Conservation (phyloP, 2,329 filamentous ascomycete species). For the Curvularia hawaiiensis region DNA sequence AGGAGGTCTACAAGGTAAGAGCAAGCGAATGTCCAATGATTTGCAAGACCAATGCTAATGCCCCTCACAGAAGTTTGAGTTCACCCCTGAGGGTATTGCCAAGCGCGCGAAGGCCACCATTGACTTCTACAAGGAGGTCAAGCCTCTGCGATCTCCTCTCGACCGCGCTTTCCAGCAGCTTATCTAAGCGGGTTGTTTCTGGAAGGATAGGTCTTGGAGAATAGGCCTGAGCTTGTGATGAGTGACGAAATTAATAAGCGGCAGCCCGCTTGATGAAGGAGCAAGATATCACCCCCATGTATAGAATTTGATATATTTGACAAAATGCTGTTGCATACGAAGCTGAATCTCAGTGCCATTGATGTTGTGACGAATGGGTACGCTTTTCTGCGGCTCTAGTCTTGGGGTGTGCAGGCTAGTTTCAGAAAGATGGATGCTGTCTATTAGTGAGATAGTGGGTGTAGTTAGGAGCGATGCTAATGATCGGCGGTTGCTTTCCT, state of each 20-base stretch:
- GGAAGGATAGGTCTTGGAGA: constrained; percentile 1
- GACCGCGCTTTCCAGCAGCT: constrained; percentile 98
- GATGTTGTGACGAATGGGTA: not conserved
- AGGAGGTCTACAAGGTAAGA: constrained; percentile 88
- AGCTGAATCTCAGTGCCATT: not conserved
- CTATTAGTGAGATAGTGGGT: not conserved
- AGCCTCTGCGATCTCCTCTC: constrained; percentile 85
- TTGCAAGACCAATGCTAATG: constrained; percentile 41
- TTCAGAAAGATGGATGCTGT: too few species aligned
- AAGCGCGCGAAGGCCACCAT: constrained; percentile 93
- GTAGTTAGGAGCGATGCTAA: not conserved
- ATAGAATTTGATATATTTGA: constrained; percentile 32
- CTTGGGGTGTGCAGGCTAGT: too few species aligned
- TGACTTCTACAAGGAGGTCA: constrained; percentile 96
- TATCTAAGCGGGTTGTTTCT: constrained; percentile 64
- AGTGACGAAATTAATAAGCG: constrained; percentile 21
- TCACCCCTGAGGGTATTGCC: constrained; percentile 94
- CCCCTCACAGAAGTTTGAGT: constrained; percentile 89
- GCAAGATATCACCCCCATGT: constrained; percentile 17
- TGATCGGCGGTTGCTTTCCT: constrained; percentile 19
- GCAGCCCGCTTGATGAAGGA: constrained; percentile 23
- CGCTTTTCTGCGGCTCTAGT: not conserved
- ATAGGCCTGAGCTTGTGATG: constrained; percentile 9
- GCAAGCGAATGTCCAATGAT: not conserved
- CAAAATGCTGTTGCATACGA: not conserved